A percentile compares a stretch with the other conserved stretches of the same genome.
Conservation (phyloP, 2,329 filamentous ascomycete genomes). For the Ramichloridium luteum region DNA sequence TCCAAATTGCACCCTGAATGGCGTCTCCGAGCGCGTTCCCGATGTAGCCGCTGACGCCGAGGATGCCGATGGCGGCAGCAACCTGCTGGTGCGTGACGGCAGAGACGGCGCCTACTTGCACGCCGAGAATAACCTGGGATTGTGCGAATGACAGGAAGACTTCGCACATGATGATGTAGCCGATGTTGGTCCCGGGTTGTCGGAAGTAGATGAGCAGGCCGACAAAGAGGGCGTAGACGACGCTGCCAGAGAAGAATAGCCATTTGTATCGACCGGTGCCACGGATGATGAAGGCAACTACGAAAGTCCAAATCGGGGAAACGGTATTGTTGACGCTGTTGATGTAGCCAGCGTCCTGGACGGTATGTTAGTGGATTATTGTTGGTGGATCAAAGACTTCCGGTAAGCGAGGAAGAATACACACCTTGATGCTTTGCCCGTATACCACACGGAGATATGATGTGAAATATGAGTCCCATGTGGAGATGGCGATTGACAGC, state of each 20-base stretch:
- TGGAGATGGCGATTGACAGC: slow-evolving; percentile 19
- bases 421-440: slow-evolving; percentile 18
- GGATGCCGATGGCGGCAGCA: slow-evolving; percentile 26
- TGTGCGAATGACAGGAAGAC: slow-evolving; percentile 27
- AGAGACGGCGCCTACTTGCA: slow-evolving; percentile 27
- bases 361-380: no score
- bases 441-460: slow-evolving; percentile 31
- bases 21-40: slow-evolving; percentile 25
- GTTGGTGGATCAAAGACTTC: no score
- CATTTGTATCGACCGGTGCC: slow-evolving; percentile 26
- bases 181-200: slow-evolving; percentile 20
- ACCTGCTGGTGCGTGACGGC: slow-evolving; percentile 23
- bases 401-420: no score
- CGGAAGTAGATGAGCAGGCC: slow-evolving; percentile 28
- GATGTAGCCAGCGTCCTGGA: slow-evolving; percentile 29
- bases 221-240: slow-evolving; percentile 19
- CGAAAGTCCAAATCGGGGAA: slow-evolving; percentile 19
- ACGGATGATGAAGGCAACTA: slow-evolving; percentile 21
- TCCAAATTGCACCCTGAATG: slow-evolving; percentile 26
- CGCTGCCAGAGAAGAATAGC: slow-evolving; percentile 20
- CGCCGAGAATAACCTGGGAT: slow-evolving; percentile 19
- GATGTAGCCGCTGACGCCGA: slow-evolving; percentile 22
- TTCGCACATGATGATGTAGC: slow-evolving; percentile 30
- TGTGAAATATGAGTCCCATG: slow-evolving; percentile 31
- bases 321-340: slow-evolving; percentile 28